These are phyloP conservation scores for Ascochyta viciae-villosae DNA, from an alignment of 2,329 filamentous ascomycete genomes.

Conservation along the genomic window DNA sequence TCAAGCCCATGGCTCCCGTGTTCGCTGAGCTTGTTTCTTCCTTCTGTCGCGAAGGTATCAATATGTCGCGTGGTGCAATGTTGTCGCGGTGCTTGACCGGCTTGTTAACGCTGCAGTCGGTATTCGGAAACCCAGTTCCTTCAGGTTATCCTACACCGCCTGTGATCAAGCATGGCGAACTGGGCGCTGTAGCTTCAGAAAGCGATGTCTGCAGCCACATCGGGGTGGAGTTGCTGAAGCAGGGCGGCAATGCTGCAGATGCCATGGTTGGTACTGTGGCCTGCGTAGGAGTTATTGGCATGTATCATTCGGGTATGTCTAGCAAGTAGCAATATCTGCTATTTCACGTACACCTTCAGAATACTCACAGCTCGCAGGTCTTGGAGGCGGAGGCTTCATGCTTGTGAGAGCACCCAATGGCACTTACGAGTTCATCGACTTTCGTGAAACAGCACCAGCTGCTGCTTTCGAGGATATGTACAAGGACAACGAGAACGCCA, in stretches of 20 bases:
- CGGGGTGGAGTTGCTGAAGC: slow-evolving; percentile 54
- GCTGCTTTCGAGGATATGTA: slow-evolving; percentile 88
- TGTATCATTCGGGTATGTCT: slow-evolving; percentile 53
- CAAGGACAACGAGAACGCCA: slow-evolving; percentile 69
- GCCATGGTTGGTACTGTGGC: slow-evolving; percentile 56
- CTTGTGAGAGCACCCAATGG: slow-evolving; percentile 76
- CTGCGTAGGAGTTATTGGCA: slow-evolving; percentile 58
- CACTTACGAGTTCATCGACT: slow-evolving; percentile 87
- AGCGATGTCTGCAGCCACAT: slow-evolving; percentile 55
- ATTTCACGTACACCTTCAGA: neutral
- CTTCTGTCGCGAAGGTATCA: slow-evolving; percentile 15
- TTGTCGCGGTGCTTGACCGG: slow-evolving; percentile 32
- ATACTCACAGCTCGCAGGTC: slow-evolving; percentile 57
- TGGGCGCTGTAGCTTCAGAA: slow-evolving; percentile 58
- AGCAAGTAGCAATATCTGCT: neutral
- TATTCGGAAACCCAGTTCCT: slow-evolving; percentile 34
- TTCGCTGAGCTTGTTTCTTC: slow-evolving; percentile 18
- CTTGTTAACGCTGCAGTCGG: slow-evolving; percentile 38
- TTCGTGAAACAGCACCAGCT: slow-evolving; percentile 84
- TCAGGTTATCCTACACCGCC: slow-evolving; percentile 21
- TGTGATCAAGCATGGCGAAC: slow-evolving; percentile 29
- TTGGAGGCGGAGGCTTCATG: slow-evolving; percentile 92
- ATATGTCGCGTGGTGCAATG: slow-evolving; percentile 31
- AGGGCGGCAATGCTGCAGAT: slow-evolving; percentile 61
- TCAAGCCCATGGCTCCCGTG: slow-evolving; percentile 9